Evolutionary conservation across 441 rosid species (phyloP).

Genomic region (Pelargonium cotyledonis): DNA sequence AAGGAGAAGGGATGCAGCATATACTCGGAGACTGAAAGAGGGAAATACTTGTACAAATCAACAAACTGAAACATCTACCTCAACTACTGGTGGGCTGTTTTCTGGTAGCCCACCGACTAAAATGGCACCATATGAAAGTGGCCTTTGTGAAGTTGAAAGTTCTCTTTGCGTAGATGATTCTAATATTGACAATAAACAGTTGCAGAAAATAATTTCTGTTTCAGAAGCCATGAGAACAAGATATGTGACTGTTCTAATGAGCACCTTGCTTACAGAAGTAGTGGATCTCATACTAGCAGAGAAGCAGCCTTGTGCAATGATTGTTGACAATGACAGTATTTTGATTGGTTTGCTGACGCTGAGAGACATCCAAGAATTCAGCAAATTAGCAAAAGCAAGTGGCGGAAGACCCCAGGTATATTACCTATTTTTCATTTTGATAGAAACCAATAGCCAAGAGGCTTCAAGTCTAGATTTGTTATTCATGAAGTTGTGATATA

Average conservation of each 20-base stretch:
- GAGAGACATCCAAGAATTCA: constrained; percentile 53
- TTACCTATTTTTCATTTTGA: constrained; percentile 4
- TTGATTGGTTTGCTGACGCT: constrained; percentile 68
- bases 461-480: not conserved
- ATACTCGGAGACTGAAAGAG: constrained; percentile 30
- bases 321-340: constrained; percentile 54
- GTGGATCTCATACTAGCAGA: constrained; percentile 72
- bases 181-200: constrained; percentile 31
- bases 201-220: constrained; percentile 44
- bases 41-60: constrained; percentile 27
- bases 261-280: constrained; percentile 63
- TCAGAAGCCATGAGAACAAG: constrained; percentile 90
- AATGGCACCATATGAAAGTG: constrained; percentile 30
- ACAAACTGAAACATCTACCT: constrained; percentile 28
- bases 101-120: constrained; percentile 21
- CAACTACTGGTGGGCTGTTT: constrained; percentile 16
- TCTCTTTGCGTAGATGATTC: constrained; percentile 74
- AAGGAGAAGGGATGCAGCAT: constrained; percentile 46
- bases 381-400: constrained; percentile 38
- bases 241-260: constrained; percentile 59
- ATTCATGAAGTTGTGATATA: no score
- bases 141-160: constrained; percentile 85
- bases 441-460: not conserved
- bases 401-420: constrained; percentile 47
- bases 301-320: constrained; percentile 81